A percentile compares a stretch with the other conserved stretches of the same genome.
Conservation (phyloP, 2,329 filamentous ascomycete genomes). For the Hysterium pulicare region DNA sequence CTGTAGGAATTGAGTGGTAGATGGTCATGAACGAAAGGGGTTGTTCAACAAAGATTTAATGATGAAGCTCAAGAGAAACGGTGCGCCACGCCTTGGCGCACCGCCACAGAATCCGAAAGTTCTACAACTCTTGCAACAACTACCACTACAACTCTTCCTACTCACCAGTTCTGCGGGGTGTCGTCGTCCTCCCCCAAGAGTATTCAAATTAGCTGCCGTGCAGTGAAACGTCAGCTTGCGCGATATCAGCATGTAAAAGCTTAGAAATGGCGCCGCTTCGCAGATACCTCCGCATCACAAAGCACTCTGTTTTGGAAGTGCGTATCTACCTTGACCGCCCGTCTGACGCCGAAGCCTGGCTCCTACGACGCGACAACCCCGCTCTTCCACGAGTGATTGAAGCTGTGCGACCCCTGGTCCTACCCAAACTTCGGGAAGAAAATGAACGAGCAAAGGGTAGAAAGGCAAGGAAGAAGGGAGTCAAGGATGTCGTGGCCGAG, state of each 20-base stretch:
- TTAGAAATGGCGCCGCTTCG: constrained; percentile 76
- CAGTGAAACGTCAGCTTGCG: too few relatives aligned
- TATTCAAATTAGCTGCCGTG: too few relatives aligned
- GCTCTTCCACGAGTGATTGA: constrained; percentile 80
- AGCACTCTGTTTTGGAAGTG: constrained; percentile 92
- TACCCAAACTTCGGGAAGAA: constrained; percentile 90
- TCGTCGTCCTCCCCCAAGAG: too few relatives aligned
- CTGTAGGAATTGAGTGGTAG: too few relatives aligned
- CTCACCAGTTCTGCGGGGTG: too few relatives aligned
- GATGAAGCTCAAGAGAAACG: too few relatives aligned
- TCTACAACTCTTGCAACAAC: neutral
- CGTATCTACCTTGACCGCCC: constrained; percentile 95
- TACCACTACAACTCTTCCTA: neutral
- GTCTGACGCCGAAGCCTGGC: constrained; percentile 75
- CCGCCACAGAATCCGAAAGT: neutral
- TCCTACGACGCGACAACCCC: constrained; percentile 72
- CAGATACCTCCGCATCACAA: constrained; percentile 86
- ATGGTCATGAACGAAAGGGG: too few relatives aligned
- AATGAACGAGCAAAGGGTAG: constrained; percentile 62
- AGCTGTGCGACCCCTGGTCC: constrained; percentile 76
- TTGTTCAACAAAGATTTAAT: too few relatives aligned
- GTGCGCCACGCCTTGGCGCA: too few relatives aligned
- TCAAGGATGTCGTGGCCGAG: constrained; percentile 83
- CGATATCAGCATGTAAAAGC: neutral
- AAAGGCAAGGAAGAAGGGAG: constrained; percentile 69